Conservation (phyloP, 2,329 filamentous ascomycete species). For the Nannizzia gypsea region DNA sequence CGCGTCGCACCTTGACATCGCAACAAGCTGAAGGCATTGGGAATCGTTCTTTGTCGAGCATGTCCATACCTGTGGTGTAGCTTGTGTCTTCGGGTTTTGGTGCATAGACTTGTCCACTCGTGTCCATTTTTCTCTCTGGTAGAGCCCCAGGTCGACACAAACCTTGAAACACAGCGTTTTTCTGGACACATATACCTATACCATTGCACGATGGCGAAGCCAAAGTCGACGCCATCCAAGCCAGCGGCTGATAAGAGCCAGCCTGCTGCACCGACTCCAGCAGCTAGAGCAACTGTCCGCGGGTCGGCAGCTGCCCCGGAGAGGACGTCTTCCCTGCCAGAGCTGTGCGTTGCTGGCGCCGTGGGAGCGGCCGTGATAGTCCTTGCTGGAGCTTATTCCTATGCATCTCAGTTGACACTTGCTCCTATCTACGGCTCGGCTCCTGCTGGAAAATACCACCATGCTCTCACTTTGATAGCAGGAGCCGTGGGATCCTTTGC, state of each 20-base stretch:
- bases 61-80: not conserved
- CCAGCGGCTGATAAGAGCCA: not conserved
- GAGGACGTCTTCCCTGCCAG: not conserved
- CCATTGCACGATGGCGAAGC: not conserved
- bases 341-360: not conserved
- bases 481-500: conserved; percentile 61
- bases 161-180: not conserved
- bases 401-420: conserved; percentile 52
- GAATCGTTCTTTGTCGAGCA: not conserved
- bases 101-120: not conserved
- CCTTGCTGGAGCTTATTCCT: conserved; percentile 31
- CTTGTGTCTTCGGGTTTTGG: not conserved
- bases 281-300: not conserved
- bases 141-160: not conserved
- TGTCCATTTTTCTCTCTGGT: not conserved
- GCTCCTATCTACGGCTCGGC: conserved; percentile 84
- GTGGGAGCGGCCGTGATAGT: conserved; percentile 16
- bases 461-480: conserved; percentile 51
- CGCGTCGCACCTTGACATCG: not conserved
- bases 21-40: not conserved
- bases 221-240: not conserved
- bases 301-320: not conserved
- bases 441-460: conserved; percentile 61
- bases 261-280: not conserved
- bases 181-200: not conserved